phyloP scores from a whole-genome alignment of 2,329 filamentous ascomycete genomes.

The Apiospora phragmitis region DNA sequence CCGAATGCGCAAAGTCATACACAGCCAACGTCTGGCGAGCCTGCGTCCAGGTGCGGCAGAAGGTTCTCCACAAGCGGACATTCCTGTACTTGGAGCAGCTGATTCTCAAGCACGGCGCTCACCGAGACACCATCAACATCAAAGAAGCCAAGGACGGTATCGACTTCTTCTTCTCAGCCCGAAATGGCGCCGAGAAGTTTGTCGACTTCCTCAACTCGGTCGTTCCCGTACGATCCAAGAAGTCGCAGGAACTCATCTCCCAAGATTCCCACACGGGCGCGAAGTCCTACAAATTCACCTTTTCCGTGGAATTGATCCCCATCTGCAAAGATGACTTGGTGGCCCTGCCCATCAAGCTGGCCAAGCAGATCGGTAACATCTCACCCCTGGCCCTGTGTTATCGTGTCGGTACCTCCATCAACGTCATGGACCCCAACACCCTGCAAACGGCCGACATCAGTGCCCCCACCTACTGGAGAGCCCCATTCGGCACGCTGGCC shows the following conservation, averaged over 20 bases:
- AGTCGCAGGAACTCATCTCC: slow-evolving; percentile 90
- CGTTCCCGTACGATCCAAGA: slow-evolving; percentile 75
- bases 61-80: slow-evolving; percentile 89
- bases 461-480: slow-evolving; percentile 83
- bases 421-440: slow-evolving; percentile 85
- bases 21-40: slow-evolving; percentile 96
- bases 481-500: slow-evolving; percentile 80
- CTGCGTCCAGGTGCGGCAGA: slow-evolving; percentile 91
- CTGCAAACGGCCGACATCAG: slow-evolving; percentile 88
- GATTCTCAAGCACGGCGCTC: slow-evolving; percentile 90
- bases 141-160: slow-evolving; percentile 95
- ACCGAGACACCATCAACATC: slow-evolving; percentile 95
- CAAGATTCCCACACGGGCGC: slow-evolving; percentile 88
- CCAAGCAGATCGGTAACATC: slow-evolving; percentile 86
- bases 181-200: slow-evolving; percentile 91
- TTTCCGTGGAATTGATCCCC: slow-evolving; percentile 83
- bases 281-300: slow-evolving; percentile 94
- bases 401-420: slow-evolving; percentile 84
- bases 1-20: slow-evolving; percentile 93
- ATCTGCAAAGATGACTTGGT: slow-evolving; percentile 98
- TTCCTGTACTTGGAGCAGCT: slow-evolving; percentile 80
- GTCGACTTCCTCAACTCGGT: slow-evolving; percentile 87
- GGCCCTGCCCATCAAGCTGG: slow-evolving; percentile 86
- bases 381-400: slow-evolving; percentile 83
- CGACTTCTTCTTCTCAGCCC: slow-evolving; percentile 89